phyloP scores from a whole-genome alignment of 148 eudicot genomes.

The Limonium bicolor region DNA sequence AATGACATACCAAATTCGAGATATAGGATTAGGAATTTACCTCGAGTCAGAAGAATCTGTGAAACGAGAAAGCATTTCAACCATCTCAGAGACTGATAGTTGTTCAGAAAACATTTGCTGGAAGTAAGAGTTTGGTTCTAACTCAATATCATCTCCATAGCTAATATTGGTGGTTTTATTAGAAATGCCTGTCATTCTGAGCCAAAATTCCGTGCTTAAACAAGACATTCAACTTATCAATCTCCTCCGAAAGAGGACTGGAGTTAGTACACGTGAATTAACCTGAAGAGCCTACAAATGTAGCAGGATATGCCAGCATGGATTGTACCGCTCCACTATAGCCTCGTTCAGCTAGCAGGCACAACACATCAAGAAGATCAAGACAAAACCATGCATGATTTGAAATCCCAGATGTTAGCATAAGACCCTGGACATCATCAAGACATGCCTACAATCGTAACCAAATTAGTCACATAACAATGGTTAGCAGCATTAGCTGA shows the following conservation, averaged over 20 bases:
- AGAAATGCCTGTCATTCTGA: conserved; percentile 33
- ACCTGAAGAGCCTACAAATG: conserved; percentile 67
- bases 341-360: conserved; percentile 85
- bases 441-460: conserved; percentile 44
- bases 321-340: conserved; percentile 52
- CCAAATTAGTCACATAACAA: too few species aligned
- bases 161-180: conserved; percentile 29
- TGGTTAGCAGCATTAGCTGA: too few species aligned
- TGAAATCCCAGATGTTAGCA: conserved; percentile 41
- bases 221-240: conserved; percentile 41
- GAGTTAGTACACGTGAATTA: conserved; percentile 31
- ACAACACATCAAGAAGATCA: conserved; percentile 76
- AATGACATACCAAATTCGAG: too few species aligned
- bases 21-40: too few species aligned
- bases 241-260: conserved; percentile 42
- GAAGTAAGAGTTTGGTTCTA: conserved; percentile 80
- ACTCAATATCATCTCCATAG: conserved; percentile 59
- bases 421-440: conserved; percentile 51
- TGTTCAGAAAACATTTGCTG: too few species aligned
- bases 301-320: conserved; percentile 67
- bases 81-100: too few species aligned
- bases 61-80: too few species aligned
- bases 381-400: conserved; percentile 84
- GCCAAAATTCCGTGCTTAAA: conserved; percentile 25
- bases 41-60: too few species aligned